A percentile compares a stretch with the other conserved stretches of the same genome.
Conservation (phyloP, 163 green algal genomes). For the Volvox carteri region DNA sequence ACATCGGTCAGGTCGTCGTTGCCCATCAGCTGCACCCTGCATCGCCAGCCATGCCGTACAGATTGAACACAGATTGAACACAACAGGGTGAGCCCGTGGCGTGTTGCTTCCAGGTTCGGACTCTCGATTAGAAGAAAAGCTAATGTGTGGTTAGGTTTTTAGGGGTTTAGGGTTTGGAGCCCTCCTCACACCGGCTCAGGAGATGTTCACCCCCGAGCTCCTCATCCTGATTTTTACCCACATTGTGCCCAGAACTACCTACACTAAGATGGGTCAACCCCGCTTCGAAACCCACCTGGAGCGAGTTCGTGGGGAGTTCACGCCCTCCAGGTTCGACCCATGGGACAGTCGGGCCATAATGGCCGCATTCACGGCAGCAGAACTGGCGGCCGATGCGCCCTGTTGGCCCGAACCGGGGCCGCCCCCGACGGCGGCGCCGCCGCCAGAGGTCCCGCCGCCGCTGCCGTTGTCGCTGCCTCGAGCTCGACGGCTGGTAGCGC, state of each 20-base stretch:
- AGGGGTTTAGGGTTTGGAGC: too few species aligned
- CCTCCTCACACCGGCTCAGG: too few species aligned
- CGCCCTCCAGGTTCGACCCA: background rate
- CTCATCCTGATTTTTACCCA: too few species aligned
- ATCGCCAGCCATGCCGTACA: background rate
- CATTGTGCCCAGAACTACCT: too few species aligned
- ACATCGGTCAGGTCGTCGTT: conserved; percentile 39
- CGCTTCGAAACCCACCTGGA: conserved; percentile 8
- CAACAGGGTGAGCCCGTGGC: too few species aligned
- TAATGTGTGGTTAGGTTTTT: too few species aligned
- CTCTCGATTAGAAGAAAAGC: too few species aligned
- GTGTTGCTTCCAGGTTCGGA: too few species aligned
- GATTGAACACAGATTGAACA: too few species aligned
- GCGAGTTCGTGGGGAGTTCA: conserved; percentile 1
- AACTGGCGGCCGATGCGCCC: background rate
- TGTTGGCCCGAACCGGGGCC: background rate
- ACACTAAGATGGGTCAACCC: too few species aligned
- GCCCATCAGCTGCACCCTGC: conserved; percentile 50
- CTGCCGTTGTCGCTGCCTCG: conserved; percentile 9
- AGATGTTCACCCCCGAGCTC: too few species aligned
- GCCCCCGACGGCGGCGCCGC: background rate
- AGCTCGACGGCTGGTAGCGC: background rate
- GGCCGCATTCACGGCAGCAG: background rate
- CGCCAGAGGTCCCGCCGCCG: background rate
- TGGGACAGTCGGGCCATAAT: conserved; percentile 18